Base-by-base conservation (phyloP, 2,329 filamentous ascomycete genomes). In the Polychaeton citri region DNA sequence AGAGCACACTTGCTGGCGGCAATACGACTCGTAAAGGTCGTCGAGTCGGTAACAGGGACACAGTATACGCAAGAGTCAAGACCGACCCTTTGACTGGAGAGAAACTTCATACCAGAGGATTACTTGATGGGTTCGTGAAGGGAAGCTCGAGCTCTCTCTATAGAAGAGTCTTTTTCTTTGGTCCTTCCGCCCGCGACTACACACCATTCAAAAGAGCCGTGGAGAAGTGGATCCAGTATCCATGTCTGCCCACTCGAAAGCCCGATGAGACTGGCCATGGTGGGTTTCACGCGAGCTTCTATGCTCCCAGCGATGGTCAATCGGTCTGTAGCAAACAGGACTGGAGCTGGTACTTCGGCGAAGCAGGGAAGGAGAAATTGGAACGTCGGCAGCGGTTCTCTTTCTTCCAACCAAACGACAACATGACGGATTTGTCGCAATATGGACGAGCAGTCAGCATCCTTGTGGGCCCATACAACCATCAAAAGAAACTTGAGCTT, bases 291-390 rank as follows among this genome's bases (percentile, higher is more conserved):
- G 38, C 54, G 42, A 64, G 61, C 9, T 63, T 64, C 46, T 68
- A 63, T 13, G 53, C 63, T 38, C 50, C 57, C 3, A 53, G 59
- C 15, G 60, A 59, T 26, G 54, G 59, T 18, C 41, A 63, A 26
- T 49, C 60, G 35, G 57, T 38, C 51, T 26, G 71, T 43, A 53
- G 58, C n/a, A 61, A 57, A 1, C 44, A 49, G 6, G 60, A 61
- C 13, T 71, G 67, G 64, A 57, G 64, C 32, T 76, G 72, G 73
- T 76, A 72, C 45, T 59, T 62, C 35, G 48, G 59, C 7, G 42
- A 53, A 17, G 55, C 57, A 16, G 59, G 64, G 18, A 58, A 58
- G 30, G 49, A 55, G 9, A 42, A 34, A 2, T 71, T 74, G 38
- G 45, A 49, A 5, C 48, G 49, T 33, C 56, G 51, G 12, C 72